Percentiles rank a stretch among this genome's conserved stretches.
Evolutionary conservation across 1,284 basidiomycete genomes (phyloP).

Genomic region (Cutaneotrichosporon sp.): DNA sequence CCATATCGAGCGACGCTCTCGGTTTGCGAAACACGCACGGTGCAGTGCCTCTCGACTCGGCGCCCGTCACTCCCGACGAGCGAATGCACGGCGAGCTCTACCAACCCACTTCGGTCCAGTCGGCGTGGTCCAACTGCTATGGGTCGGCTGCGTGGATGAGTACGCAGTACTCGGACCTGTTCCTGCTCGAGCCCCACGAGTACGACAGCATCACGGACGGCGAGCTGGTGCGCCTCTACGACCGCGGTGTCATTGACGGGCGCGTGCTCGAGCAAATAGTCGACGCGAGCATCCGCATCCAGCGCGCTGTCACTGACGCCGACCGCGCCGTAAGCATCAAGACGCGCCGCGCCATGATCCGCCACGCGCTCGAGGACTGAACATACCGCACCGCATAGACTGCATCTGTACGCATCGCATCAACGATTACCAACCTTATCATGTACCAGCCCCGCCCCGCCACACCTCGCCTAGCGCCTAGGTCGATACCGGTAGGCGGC

Average conservation of each 20-base stretch:
- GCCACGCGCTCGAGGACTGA: conserved; percentile 26
- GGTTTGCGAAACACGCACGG: not conserved
- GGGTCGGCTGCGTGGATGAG: conserved; percentile 6
- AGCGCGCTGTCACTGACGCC: conserved; percentile 26
- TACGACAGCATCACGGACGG: conserved; percentile 28
- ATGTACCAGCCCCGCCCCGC: not conserved
- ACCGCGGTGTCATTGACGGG: conserved; percentile 26
- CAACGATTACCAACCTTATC: not conserved
- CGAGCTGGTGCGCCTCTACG: conserved; percentile 27
- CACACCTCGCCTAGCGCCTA: not conserved
- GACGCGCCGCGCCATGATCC: conserved; percentile 28
- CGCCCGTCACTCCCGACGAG: conserved; percentile 10
- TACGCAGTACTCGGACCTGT: conserved; percentile 27
- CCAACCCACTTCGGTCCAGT: not conserved
- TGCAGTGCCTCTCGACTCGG: not conserved
- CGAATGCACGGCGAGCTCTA: not conserved
- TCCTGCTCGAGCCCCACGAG: conserved; percentile 29
- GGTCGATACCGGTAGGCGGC: not conserved
- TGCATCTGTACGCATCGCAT: conserved; percentile 1
- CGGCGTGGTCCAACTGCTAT: not conserved
- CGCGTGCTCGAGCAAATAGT: conserved; percentile 26
- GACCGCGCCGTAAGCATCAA: conserved; percentile 29
- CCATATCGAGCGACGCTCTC: not conserved
- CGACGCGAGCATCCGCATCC: conserved; percentile 28
- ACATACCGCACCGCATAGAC: not conserved